phyloP scores from a whole-genome alignment of 768 basidiomycete genomes.

The Dentipellis fragilis region DNA sequence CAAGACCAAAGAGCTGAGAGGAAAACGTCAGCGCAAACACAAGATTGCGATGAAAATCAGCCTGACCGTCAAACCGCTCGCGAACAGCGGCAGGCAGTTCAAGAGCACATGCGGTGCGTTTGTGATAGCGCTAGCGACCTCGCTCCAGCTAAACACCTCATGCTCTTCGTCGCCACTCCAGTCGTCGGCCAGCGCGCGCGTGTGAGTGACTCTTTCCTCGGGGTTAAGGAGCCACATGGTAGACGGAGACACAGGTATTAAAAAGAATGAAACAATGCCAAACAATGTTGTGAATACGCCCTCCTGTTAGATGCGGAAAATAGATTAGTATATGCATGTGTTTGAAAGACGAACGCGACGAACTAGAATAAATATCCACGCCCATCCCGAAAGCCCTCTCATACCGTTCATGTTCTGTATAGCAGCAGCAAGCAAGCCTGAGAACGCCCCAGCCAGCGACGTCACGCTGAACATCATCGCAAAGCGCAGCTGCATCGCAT shows the following conservation, averaged over 20 bases:
- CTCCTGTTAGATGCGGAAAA: conserved; percentile 23
- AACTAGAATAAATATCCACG: conserved; percentile 59
- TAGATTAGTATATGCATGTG: not conserved
- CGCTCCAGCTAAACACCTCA: conserved; percentile 47
- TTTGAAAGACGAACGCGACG: not conserved
- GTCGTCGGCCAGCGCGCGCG: conserved; percentile 26
- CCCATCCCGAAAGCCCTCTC: conserved; percentile 47
- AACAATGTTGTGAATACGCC: conserved; percentile 55
- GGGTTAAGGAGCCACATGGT: conserved; percentile 39
- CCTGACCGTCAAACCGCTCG: conserved; percentile 41
- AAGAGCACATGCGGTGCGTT: conserved; percentile 45
- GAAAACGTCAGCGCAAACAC: not conserved
- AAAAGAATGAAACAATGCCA: conserved; percentile 38
- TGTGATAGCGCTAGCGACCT: conserved; percentile 37
- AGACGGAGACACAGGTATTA: conserved; percentile 36
- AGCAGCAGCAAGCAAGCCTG: conserved; percentile 52
- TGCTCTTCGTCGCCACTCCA: conserved; percentile 23
- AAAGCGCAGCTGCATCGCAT: conserved; percentile 22
- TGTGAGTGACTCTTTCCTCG: conserved; percentile 31
- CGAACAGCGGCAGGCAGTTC: conserved; percentile 39
- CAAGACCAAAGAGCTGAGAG: conserved; percentile 16
- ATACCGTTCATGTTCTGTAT: conserved; percentile 49
- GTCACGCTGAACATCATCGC: conserved; percentile 35
- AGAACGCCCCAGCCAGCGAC: conserved; percentile 47
- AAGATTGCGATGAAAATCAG: not conserved